Base-by-base conservation (phyloP, 306 rosid genomes). In the Abrus pulchellus region DNA sequence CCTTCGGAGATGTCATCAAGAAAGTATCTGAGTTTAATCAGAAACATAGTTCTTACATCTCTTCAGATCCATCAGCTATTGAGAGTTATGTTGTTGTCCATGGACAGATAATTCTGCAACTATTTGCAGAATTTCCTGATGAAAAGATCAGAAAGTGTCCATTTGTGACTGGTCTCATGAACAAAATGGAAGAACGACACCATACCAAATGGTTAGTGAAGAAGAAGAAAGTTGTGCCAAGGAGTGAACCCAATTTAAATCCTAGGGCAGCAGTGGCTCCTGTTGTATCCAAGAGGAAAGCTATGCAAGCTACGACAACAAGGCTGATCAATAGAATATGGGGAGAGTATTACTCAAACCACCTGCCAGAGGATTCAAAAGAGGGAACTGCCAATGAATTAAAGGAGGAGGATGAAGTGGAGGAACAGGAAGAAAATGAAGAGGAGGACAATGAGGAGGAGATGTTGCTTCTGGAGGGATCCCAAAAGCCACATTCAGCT, bases 251-350 rank as follows among this genome's bases (percentile, higher is more conserved):
- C 5, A 95, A 93, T 83, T 75, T 95, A 78, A 95, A 95, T 84
- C 99, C 99, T 9, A 88, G 97, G 86, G 97, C 97, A 49, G 85
- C 91, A 27, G 90, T 92, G 83, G 90, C 80, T 72, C 83, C 96
- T 80, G n/a, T 86, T 79, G 88, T 77, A 57, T 93, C 97, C 73
- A 83, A 87, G 78, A 89, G 88, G 78, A 91, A 92, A 83, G 94
- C 93, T 44, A 95, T 95, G 99, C 91, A 91, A 82, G 99, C 99
- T 28, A 93, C 98, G 5, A 90, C 99, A 38, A 95, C 99, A 5
- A 90, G 69, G 81, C 80, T 93, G 80, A 91, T 95, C 72, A 95
- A 91, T 76, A 91, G 91, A 77, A 90, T 95, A 36, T 95, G 99
- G 99, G 96, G 96, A 33, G 99, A 92, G 77, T 95, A 89, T 81